Evolutionary conservation across 2,329 filamentous ascomycete species (phyloP).

Genomic region (Ploettnerulaceae sp.): DNA sequence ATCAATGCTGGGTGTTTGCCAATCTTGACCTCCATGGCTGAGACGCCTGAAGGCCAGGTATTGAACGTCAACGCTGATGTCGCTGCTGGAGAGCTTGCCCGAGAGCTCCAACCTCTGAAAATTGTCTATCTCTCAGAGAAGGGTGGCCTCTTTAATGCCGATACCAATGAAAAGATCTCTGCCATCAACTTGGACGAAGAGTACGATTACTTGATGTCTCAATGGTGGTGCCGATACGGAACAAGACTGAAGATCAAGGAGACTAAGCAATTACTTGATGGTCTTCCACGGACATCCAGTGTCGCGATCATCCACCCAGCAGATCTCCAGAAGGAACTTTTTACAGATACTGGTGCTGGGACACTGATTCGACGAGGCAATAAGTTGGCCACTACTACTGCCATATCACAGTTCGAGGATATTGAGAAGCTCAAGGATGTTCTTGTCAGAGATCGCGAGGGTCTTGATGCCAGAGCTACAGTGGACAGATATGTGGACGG

Average conservation of each 20-base stretch:
- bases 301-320: slow-evolving; percentile 97
- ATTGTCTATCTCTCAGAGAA: slow-evolving; percentile 99
- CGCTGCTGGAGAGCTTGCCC: slow-evolving; percentile 86
- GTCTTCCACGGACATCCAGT: slow-evolving; percentile 84
- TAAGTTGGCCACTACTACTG: slow-evolving; percentile 72
- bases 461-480: slow-evolving; percentile 74
- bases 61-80: slow-evolving; percentile 98
- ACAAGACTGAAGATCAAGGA: slow-evolving; percentile 96
- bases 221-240: slow-evolving; percentile 92
- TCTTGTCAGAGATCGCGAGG: slow-evolving; percentile 74
- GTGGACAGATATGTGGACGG: slow-evolving; percentile 84
- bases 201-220: slow-evolving; percentile 85
- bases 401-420: slow-evolving; percentile 70
- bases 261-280: slow-evolving; percentile 87
- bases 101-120: slow-evolving; percentile 86
- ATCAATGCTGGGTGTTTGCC: slow-evolving; percentile 89
- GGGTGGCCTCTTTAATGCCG: slow-evolving; percentile 89
- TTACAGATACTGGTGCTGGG: slow-evolving; percentile 91
- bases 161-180: slow-evolving; percentile 91
- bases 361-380: slow-evolving; percentile 89
- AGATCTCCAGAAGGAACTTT: slow-evolving; percentile 92
- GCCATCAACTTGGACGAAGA: slow-evolving; percentile 97
- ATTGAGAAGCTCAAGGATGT: slow-evolving; percentile 74
- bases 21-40: slow-evolving; percentile 93
- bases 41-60: slow-evolving; percentile 84